phyloP scores from a whole-genome alignment of 345 rosid genomes.

The Gynandropsis gynandra region DNA sequence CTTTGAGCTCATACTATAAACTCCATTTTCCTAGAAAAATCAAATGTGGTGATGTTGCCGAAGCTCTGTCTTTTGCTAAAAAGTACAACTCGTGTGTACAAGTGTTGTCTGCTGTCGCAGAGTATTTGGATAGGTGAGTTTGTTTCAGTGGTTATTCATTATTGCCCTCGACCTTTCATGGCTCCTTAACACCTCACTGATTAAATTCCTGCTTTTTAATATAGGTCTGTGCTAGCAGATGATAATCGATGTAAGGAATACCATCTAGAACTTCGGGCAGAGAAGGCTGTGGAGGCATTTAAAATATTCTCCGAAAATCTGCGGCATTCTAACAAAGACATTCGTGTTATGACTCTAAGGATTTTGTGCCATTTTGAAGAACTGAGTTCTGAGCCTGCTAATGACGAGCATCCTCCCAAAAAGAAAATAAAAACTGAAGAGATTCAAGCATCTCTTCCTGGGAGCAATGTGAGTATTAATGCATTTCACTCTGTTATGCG shows the following conservation, averaged over 20 bases:
- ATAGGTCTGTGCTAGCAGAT: slow-evolving; percentile 37
- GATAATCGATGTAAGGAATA: slow-evolving; percentile 22
- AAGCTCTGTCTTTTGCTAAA: slow-evolving; percentile 51
- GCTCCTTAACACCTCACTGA: slow-evolving; percentile 18
- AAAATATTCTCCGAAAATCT: slow-evolving; percentile 53
- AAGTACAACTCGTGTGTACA: slow-evolving; percentile 54
- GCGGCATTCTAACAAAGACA: slow-evolving; percentile 53
- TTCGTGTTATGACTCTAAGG: slow-evolving; percentile 67
- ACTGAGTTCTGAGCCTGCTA: slow-evolving; percentile 25
- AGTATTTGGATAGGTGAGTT: slow-evolving; percentile 77
- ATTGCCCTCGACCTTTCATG: slow-evolving; percentile 11
- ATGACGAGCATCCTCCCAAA: slow-evolving; percentile 35
- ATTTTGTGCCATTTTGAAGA: slow-evolving; percentile 68
- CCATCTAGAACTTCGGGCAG: slow-evolving; percentile 42
- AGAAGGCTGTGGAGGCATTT: slow-evolving; percentile 39
- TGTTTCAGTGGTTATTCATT: slow-evolving; percentile 13
- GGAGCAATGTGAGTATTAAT: slow-evolving; percentile 43
- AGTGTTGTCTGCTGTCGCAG: slow-evolving; percentile 67
- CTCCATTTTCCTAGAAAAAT: slow-evolving; percentile 18
- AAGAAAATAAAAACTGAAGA: slow-evolving; percentile 44
- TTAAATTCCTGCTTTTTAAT: slow-evolving; percentile 16
- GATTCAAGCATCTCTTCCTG: slow-evolving; percentile 24
- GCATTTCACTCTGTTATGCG: slow-evolving; percentile 7
- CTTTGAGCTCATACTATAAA: slow-evolving; percentile 49
- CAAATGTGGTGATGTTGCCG: slow-evolving; percentile 38